Evolutionary conservation across 176 grass and related monocot genomes (phyloP), one percentile per base, ranked within the genome.

Genomic region (Poa annua): DNA sequence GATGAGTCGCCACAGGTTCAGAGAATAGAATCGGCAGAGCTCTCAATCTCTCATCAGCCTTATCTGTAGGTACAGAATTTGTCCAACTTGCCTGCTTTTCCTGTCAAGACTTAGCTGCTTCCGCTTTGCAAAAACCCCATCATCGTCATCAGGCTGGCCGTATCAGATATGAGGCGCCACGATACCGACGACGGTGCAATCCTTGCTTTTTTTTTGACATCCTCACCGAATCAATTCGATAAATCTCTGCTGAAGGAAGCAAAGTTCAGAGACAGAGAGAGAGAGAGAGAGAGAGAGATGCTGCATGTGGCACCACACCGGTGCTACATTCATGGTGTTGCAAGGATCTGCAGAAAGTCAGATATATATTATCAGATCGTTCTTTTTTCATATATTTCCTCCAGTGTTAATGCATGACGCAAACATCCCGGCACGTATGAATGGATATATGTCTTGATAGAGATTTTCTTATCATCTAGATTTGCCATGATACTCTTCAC

Each of bases 11-110:
- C 45, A 82, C 78, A 71, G 83, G 72, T 78, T 85, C 71, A 89
- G 88, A 81, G 64, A 66, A 90, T 86, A 86, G 88, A 66, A 90
- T 85, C 77, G 51, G 26, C 47, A 75, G 57, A 29, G 70, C 77
- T 60, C 69, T 45, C 85, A 75, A 81, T 66, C 85, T 25, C 45
- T 65, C 77, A 61, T 86, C 66, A 79, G 13, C 75, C 59, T 90
- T 83, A 86, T 90, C 74, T 78, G 80, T 15, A 60, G 59, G 32
- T 75, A 61, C 4, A 19, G 84, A 86, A 90, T 90, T 22, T 90
- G 41, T 74, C 32, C 88, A 86, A 90, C 75, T 83, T 86, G 80
- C 32, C 39, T 66, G 52, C 39, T 81, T 90, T 86, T 75, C 65
- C 66, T 65, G 29, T 79, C 38, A 52, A 86, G 66, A 90, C 83